Percentiles rank a stretch among this genome's conserved stretches.
These are phyloP conservation scores for Sinapis alba DNA, from an alignment of 441 rosid species.

Conservation along the genomic window DNA sequence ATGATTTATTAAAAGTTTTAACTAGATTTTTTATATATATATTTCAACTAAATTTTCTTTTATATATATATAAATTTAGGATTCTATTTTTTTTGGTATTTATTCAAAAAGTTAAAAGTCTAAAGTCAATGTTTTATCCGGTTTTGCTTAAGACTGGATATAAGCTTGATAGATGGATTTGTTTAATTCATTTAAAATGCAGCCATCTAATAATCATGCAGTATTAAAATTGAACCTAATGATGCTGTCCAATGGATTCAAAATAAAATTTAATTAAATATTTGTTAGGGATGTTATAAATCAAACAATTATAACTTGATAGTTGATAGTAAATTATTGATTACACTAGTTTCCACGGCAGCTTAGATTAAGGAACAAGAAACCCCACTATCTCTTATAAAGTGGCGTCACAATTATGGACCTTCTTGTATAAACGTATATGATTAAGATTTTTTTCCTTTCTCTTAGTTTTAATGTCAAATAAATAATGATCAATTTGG, in stretches of 20 bases:
- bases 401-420: constrained; percentile 49
- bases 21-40: too few species aligned
- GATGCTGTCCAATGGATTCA: constrained; percentile 40
- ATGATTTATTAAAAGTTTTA: too few species aligned
- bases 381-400: constrained; percentile 43
- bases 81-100: too few species aligned
- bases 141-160: too few species aligned
- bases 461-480: constrained; percentile 12
- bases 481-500: constrained; percentile 17
- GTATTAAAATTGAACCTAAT: constrained; percentile 23
- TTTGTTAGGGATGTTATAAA: constrained; percentile 35
- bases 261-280: constrained; percentile 31
- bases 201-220: constrained; percentile 23
- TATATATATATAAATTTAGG: too few species aligned
- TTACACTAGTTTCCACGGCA: constrained; percentile 32
- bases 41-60: too few species aligned
- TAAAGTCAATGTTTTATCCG: too few species aligned
- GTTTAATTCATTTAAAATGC: constrained; percentile 15
- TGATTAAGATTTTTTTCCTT: constrained; percentile 2
- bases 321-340: background rate
- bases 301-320: constrained; percentile 7
- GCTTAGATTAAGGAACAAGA: constrained; percentile 35
- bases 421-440: constrained; percentile 37
- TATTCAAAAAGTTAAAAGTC: too few species aligned
- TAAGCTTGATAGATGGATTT: constrained; percentile 20